Percentiles rank a stretch among this genome's conserved stretches.
Conservation (phyloP, 2,329 filamentous ascomycete genomes). For the Fusarium coicis region DNA sequence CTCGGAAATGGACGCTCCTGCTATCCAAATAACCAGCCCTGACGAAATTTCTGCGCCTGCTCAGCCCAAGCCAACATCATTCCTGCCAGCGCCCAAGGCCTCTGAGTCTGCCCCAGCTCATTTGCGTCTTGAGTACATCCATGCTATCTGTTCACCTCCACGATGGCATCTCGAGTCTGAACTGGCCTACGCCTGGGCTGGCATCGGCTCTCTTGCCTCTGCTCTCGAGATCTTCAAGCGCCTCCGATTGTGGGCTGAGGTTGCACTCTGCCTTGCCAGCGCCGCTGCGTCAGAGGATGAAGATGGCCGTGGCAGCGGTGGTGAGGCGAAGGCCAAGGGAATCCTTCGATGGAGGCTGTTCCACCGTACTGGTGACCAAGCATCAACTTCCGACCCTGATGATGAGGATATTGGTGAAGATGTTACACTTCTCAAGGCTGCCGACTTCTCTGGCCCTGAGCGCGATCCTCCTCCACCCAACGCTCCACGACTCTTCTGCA, state of each 20-base stretch:
- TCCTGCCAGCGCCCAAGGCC: conserved; percentile 80
- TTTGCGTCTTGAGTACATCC: conserved; percentile 84
- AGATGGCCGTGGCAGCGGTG: conserved; percentile 63
- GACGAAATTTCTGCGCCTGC: conserved; percentile 45
- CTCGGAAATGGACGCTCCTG: conserved; percentile 52
- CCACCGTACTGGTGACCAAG: conserved; percentile 62
- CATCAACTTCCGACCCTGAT: conserved; percentile 54
- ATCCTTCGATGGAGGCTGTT: conserved; percentile 85
- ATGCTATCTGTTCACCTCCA: conserved; percentile 84
- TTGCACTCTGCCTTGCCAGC: conserved; percentile 85
- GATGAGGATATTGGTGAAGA: conserved; percentile 64
- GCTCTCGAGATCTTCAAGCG: conserved; percentile 97
- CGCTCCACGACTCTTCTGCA: conserved; percentile 89
- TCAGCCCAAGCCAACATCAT: conserved; percentile 71
- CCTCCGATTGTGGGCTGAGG: conserved; percentile 93
- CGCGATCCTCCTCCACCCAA: conserved; percentile 78
- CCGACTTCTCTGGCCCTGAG: conserved; percentile 70
- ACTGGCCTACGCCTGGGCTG: conserved; percentile 91
- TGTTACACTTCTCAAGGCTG: conserved; percentile 64
- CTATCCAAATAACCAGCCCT: conserved; percentile 57
- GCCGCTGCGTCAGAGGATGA: conserved; percentile 67
- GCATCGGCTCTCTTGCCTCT: conserved; percentile 85
- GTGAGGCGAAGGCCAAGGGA: conserved; percentile 82
- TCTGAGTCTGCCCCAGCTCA: conserved; percentile 81
- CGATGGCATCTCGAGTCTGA: conserved; percentile 96